phyloP scores from a whole-genome alignment of 768 basidiomycete genomes.

The Trametopsis cervina region DNA sequence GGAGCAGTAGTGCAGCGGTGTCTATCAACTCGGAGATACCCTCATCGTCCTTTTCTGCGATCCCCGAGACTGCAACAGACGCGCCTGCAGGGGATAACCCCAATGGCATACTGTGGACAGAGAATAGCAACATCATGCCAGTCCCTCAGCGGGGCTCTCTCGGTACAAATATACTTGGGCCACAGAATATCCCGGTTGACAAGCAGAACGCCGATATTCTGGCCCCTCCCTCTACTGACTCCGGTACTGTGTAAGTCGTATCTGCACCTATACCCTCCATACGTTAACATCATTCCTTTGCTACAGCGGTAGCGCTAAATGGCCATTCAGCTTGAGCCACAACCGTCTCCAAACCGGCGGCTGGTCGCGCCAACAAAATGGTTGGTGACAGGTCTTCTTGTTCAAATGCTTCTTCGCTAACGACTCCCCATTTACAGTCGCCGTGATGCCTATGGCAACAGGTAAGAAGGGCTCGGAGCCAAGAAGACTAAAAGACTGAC shows the following conservation, averaged over 20 bases:
- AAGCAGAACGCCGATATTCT: slow-evolving; percentile 22
- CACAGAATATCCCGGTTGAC: slow-evolving; percentile 22
- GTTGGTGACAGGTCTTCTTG: slow-evolving; percentile 5
- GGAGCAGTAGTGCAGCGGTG: neutral
- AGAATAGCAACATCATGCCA: slow-evolving; percentile 6
- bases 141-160: slow-evolving; percentile 16
- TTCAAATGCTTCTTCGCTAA: neutral
- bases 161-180: slow-evolving; percentile 20
- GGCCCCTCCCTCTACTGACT: slow-evolving; percentile 22
- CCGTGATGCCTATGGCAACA: slow-evolving; percentile 19
- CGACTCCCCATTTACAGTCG: slow-evolving; percentile 9
- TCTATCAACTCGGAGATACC: neutral
- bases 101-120: slow-evolving; percentile 12
- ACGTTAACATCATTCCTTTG: too few species aligned
- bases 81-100: slow-evolving; percentile 8
- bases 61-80: slow-evolving; percentile 7
- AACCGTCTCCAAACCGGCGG: slow-evolving; percentile 26
- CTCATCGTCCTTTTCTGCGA: neutral
- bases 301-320: slow-evolving; percentile 17
- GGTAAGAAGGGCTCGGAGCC: slow-evolving; percentile 7
- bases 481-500: neutral
- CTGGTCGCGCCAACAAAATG: slow-evolving; percentile 26
- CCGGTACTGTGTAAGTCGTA: slow-evolving; percentile 17
- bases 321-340: slow-evolving; percentile 25
- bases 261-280: neutral